Base-by-base conservation (phyloP, 2,329 filamentous ascomycete genomes). In the Septoria linicola region DNA sequence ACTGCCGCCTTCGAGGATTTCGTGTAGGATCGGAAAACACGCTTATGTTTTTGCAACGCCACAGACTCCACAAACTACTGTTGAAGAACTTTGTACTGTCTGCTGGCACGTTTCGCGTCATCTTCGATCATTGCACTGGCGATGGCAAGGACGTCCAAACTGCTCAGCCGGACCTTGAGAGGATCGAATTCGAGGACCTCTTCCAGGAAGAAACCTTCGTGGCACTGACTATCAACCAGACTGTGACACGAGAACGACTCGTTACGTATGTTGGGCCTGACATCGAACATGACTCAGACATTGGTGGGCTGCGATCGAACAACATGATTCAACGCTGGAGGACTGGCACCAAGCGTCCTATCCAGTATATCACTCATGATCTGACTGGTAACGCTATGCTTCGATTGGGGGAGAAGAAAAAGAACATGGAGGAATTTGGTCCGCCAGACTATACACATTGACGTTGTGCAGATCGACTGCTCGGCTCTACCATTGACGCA, bases 1-100 rank as follows among this genome's bases (percentile, higher is more conserved):
- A 46, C 17, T 36, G 31, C 31, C 36, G 20, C 14, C 32, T 46
- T 46, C 42, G 42, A 46, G 42, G 42, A 7, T 46, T 46, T 23
- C 42, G 42, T 11, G 42, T 32, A 13, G n/a, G 42, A 16, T 37
- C 31, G 10, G 42, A 46, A n/a, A 20, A 46, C 21, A 46, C 32
- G n/a, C 16, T 46, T 16, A 14, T 11, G 11, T 46, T 46, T 17
- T 32, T 46, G 11, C 20, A 14, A 19, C 30, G 32, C 42, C 42
- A 46, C 42, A 36, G 20, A 19, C 31, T 46, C 32, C 31, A 37
- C 13, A 37, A 46, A 16, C 16, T 46, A 10, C 31, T 36, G n/a
- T 32, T 37, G 14, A 46, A 46, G 20, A 46, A 46, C 14, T 46
- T 46, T 16, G 17, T 21, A 4, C 32, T 46, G 8, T 46, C 42